Evolutionary conservation across 1,284 basidiomycete species (phyloP), one percentile per base, ranked within the genome.

Genomic region (Cryptococcus sp.): DNA sequence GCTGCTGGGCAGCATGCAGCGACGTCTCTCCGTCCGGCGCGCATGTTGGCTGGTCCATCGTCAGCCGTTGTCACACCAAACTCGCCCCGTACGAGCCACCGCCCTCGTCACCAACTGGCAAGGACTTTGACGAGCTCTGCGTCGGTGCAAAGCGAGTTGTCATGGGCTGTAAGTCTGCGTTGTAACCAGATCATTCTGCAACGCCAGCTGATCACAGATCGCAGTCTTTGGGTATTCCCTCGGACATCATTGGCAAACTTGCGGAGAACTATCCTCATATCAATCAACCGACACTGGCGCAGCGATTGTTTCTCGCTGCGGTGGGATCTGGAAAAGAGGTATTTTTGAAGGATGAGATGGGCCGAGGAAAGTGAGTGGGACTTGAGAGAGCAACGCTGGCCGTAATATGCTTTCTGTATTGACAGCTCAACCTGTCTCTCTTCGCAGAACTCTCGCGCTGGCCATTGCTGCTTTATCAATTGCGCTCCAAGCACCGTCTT

Each of bases 361-460:
- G 72, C 3, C 64, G 69, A 7, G 72, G 72, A 35, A 74, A 74
- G 71, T 73, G 61, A 65, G 71, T 63, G 2, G 8, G 13, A 23
- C n/a, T 4, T 17, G 22, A 8, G 13, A 35, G 4, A 35, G 7
- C 13, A 8, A 35, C 30, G 30, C 30, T 35, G 30, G 30, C 3
- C 17, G 8, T n/a, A 7, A 19, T 6, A 39, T 42, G 19, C 16
- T 40, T 64, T 60, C 30, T n/a, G 22, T 38, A 13, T 27, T 25
- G 38, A 41, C 10, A 10, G 16, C 15, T 39, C 16, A 6, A 3
- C 35, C 22, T 22, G 47, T 40, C 53, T 22, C 27, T 50, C 5
- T 40, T 5, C 6, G 22, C 47, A 67, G 66, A 46, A 69, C 67
- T 5, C 56, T 69, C 16, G 62, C 63, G 0, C 42, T 72, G 15